These are phyloP conservation scores for Plantago major DNA, from an alignment of 257 asterid species.

Conservation along the genomic window DNA sequence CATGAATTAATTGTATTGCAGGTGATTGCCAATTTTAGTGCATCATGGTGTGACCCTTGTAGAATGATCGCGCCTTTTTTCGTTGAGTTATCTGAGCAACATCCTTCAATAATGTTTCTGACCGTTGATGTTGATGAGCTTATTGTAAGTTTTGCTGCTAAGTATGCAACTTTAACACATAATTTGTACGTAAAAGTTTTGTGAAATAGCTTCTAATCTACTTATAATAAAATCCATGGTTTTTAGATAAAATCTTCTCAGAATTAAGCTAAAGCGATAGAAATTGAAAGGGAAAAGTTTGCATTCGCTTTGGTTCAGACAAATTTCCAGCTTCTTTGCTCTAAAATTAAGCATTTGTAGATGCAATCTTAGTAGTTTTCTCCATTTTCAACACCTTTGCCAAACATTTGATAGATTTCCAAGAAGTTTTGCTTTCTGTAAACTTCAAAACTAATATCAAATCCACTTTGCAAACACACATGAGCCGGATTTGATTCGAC, in stretches of 20 bases:
- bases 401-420: too few relatives aligned
- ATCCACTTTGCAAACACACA: neutral
- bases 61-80: conserved; percentile 81
- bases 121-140: conserved; percentile 88
- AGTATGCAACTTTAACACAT: conserved; percentile 2
- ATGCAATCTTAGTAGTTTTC: neutral
- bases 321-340: neutral
- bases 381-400: neutral
- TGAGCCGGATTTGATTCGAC: neutral
- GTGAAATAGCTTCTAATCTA: neutral
- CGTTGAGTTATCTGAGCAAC: conserved; percentile 77
- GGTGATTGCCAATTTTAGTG: conserved; percentile 87
- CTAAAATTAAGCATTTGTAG: neutral
- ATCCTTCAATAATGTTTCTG: conserved; percentile 72
- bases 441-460: too few relatives aligned
- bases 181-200: neutral
- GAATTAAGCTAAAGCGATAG: neutral
- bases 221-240: neutral
- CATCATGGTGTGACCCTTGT: conserved; percentile 98
- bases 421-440: too few relatives aligned
- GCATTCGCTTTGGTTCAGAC: neutral
- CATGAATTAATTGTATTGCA: conserved; percentile 19
- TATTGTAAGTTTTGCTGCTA: conserved; percentile 52
- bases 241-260: neutral
- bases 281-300: neutral